Evolutionary conservation across 495 filamentous ascomycete species (phyloP).

Genomic region (Podospora didyma): DNA sequence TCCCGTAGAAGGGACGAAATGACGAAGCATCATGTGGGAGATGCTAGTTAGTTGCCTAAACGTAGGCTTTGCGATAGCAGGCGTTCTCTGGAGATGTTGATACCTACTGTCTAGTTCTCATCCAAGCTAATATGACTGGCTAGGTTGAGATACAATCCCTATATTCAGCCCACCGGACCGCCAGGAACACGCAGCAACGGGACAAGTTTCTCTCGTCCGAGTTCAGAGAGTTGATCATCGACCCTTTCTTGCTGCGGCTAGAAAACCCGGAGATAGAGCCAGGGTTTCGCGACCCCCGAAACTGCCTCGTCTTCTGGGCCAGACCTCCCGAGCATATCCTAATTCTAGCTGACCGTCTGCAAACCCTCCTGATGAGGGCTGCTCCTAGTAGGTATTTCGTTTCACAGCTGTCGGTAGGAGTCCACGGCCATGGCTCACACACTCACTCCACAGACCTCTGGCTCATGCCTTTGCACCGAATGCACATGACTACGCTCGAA

Average conservation of each 20-base stretch:
- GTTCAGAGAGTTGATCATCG: constrained; percentile 69
- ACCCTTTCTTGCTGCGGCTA: constrained; percentile 69
- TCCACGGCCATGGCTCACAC: not conserved
- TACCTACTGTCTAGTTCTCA: no score
- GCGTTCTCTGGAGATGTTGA: no score
- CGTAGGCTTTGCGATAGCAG: no score
- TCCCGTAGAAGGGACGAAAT: no score
- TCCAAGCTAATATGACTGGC: no score
- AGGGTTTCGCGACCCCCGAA: constrained; percentile 63
- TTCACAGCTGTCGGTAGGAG: not conserved
- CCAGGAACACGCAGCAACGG: constrained; percentile 67
- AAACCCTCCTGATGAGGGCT: constrained; percentile 56
- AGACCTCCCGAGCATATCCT: constrained; percentile 69
- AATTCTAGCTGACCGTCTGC: constrained; percentile 61
- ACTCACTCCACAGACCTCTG: constrained; percentile 58
- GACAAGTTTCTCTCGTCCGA: constrained; percentile 60
- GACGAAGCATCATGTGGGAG: no score
- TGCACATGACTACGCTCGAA: constrained; percentile 87
- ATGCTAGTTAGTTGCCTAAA: no score
- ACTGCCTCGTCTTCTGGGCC: constrained; percentile 86
- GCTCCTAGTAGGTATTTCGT: constrained; percentile 56
- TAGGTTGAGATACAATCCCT: constrained; percentile 66
- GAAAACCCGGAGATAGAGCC: constrained; percentile 56
- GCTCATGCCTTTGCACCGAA: constrained; percentile 70
- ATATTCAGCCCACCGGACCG: constrained; percentile 69